Percentiles rank a stretch among this genome's conserved stretches.
Conservation (phyloP, 2,329 filamentous ascomycete species). For the Geosmithia putterillii region DNA sequence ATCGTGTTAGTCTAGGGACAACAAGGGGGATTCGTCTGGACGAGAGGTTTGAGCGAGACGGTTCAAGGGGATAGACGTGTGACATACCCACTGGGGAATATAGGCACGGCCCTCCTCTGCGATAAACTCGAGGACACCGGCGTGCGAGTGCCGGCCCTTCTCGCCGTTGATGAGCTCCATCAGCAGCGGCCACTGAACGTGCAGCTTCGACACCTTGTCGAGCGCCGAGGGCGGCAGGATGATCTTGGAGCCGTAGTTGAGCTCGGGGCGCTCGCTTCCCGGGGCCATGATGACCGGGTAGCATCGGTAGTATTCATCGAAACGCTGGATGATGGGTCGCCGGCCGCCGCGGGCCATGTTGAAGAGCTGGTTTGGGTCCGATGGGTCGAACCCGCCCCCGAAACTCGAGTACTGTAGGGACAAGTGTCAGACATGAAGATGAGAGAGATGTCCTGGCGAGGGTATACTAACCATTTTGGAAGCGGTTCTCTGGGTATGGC, state of each 20-base stretch:
- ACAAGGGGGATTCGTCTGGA: too few species aligned
- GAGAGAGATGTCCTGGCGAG: not conserved
- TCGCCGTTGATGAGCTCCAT: conserved; percentile 92
- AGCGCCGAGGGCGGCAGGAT: conserved; percentile 92
- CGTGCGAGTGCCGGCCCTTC: conserved; percentile 71
- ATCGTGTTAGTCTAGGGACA: not conserved
- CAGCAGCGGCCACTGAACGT: conserved; percentile 94
- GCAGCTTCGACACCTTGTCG: conserved; percentile 89
- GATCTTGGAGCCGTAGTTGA: conserved; percentile 96
- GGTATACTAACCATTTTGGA: not conserved
- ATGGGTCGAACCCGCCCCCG: conserved; percentile 30
- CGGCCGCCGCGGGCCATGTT: conserved; percentile 33
- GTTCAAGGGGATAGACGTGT: not conserved
- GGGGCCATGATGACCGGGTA: conserved; percentile 93
- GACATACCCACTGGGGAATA: conserved; percentile 78
- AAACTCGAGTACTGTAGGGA: conserved; percentile 7
- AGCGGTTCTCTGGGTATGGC: not conserved
- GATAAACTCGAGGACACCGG: conserved; percentile 92
- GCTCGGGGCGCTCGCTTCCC: conserved; percentile 73
- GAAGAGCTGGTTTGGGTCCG: conserved; percentile 34
- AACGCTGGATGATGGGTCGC: conserved; percentile 53
- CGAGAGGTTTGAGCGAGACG: too few species aligned
- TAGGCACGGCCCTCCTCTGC: conserved; percentile 96
- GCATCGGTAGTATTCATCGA: conserved; percentile 97
- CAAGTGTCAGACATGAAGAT: not conserved